Evolutionary conservation across 2,329 filamentous ascomycete genomes (phyloP).

Genomic region (Xylaria sp.): DNA sequence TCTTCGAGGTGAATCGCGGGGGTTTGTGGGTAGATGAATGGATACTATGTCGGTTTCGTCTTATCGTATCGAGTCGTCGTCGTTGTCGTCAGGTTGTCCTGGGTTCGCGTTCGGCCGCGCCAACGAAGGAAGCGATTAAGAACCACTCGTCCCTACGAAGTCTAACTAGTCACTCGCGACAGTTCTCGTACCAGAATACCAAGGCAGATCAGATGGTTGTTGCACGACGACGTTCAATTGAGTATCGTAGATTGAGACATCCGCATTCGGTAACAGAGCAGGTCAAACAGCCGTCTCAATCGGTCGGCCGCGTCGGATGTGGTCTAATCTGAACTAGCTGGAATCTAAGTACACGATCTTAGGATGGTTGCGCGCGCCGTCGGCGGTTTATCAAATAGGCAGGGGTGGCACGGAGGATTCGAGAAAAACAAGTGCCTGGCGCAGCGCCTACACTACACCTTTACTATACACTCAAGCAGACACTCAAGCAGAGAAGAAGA

Average conservation of each 20-base stretch:
- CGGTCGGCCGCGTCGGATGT: constrained; percentile 8
- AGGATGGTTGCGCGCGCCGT: constrained; percentile 1
- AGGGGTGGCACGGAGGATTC: constrained; percentile 16
- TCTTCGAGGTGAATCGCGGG: background rate
- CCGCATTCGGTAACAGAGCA: constrained; percentile 17
- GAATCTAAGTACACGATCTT: background rate
- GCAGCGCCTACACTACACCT: background rate
- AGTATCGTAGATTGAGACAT: constrained; percentile 20
- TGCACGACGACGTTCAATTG: background rate
- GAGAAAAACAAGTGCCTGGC: background rate
- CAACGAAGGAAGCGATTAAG: background rate
- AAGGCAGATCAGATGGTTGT: background rate
- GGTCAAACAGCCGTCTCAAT: background rate
- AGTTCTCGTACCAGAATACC: background rate
- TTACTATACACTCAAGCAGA: constrained; percentile 1
- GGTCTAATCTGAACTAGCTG: background rate
- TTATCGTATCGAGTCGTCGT: constrained; percentile 12
- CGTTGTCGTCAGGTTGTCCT: background rate
- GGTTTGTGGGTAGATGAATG: background rate
- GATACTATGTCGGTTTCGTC: background rate
- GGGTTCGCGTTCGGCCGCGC: background rate
- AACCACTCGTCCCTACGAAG: background rate
- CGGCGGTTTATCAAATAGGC: constrained; percentile 7
- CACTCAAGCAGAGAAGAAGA: background rate
- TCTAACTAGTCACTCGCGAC: background rate